Conservation (phyloP, 257 asterid species). For the Paulownia fortunei region DNA sequence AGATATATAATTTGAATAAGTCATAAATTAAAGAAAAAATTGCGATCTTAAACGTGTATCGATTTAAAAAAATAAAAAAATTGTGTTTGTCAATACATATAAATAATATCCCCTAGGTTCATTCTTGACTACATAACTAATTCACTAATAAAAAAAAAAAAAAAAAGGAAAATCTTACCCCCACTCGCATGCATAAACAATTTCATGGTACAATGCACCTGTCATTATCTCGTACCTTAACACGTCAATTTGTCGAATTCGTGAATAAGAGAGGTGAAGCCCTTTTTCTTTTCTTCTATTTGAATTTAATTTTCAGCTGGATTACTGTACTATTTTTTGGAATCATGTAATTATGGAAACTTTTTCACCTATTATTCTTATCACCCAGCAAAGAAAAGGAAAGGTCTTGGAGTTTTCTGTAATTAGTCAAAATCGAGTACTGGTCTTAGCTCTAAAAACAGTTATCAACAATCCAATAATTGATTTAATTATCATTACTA, state of each 20-base stretch:
- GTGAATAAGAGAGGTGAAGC: too few relatives aligned
- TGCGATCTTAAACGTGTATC: too few relatives aligned
- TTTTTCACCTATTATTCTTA: not conserved
- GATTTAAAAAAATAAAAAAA: too few relatives aligned
- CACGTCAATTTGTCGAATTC: slow-evolving; percentile 1
- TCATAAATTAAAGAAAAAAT: too few relatives aligned
- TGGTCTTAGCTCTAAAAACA: not conserved
- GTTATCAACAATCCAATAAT: not conserved
- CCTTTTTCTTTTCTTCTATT: too few relatives aligned
- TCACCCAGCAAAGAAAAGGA: not conserved
- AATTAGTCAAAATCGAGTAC: not conserved
- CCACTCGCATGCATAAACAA: too few relatives aligned
- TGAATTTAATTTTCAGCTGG: not conserved
- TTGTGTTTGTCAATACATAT: too few relatives aligned
- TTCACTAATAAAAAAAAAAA: too few relatives aligned
- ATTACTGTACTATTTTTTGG: not conserved
- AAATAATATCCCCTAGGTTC: too few relatives aligned
- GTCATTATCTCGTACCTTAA: not conserved
- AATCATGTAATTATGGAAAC: not conserved
- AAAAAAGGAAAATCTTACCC: too few relatives aligned
- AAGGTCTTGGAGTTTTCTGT: not conserved
- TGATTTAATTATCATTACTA: not conserved
- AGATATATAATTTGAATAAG: too few relatives aligned
- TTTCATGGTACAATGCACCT: not conserved
- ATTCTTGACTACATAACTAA: too few relatives aligned